phyloP scores from a whole-genome alignment of 2,329 filamentous ascomycete species.

The Microdochium paspali region DNA sequence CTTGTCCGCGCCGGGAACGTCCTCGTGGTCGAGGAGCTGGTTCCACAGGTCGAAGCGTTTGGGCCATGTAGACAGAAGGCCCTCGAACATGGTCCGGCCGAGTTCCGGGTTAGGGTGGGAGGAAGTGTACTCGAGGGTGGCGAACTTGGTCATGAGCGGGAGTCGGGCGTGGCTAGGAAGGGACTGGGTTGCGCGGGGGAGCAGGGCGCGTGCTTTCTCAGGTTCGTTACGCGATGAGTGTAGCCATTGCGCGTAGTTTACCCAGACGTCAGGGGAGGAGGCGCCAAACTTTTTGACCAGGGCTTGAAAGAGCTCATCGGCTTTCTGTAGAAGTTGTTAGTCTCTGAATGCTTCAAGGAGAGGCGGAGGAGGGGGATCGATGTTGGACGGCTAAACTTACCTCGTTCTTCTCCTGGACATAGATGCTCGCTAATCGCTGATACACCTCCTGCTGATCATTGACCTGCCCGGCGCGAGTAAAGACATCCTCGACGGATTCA shows the following conservation, averaged over 20 bases:
- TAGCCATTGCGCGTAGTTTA: conserved; percentile 91
- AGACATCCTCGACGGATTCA: conserved; percentile 73
- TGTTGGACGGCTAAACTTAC: no score
- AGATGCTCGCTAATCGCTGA: conserved; percentile 84
- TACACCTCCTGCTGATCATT: conserved; percentile 88
- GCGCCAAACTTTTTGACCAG: conserved; percentile 87
- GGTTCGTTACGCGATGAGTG: conserved; percentile 63
- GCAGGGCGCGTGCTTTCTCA: conserved; percentile 66
- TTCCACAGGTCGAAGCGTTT: conserved; percentile 93
- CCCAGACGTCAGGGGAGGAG: conserved; percentile 71
- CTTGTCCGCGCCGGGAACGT: conserved; percentile 37
- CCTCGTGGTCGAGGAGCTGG: conserved; percentile 81
- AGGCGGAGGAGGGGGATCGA: no score
- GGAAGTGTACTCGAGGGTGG: conserved; percentile 82
- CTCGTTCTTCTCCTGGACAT: conserved; percentile 79
- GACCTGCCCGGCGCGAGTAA: conserved; percentile 87
- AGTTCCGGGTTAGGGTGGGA: conserved; percentile 76
- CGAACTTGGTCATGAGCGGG: conserved; percentile 77
- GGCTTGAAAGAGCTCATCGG: conserved; percentile 76
- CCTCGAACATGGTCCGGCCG: conserved; percentile 90
- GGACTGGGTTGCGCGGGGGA: conserved; percentile 77
- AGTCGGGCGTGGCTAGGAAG: conserved; percentile 60
- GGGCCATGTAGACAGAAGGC: conserved; percentile 71
- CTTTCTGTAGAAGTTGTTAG: conserved; percentile 53
- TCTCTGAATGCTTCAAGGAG: background rate